Conservation (phyloP, 768 basidiomycete genomes). For the Strobilomyces dryophilus region DNA sequence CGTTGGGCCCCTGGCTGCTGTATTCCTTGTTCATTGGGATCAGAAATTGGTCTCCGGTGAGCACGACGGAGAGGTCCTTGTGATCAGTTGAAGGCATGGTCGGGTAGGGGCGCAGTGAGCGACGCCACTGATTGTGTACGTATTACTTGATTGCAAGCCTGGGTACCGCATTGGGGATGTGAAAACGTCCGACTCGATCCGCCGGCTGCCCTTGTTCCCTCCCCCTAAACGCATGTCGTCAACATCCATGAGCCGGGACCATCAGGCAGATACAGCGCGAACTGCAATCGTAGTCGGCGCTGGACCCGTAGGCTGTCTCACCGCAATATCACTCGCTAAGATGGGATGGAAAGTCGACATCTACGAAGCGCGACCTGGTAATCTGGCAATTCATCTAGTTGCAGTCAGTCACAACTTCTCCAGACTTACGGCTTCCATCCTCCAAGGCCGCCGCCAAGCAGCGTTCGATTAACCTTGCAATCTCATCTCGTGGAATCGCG, state of each 20-base stretch:
- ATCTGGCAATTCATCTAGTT: conserved; percentile 13
- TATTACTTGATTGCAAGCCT: conserved; percentile 13
- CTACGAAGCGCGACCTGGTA: conserved; percentile 79
- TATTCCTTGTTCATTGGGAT: conserved; percentile 53
- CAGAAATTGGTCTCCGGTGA: conserved; percentile 51
- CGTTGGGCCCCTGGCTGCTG: conserved; percentile 38
- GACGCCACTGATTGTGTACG: conserved; percentile 6
- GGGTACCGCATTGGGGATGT: conserved; percentile 11
- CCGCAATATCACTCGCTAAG: conserved; percentile 81
- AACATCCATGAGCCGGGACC: conserved; percentile 13
- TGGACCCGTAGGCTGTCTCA: conserved; percentile 92
- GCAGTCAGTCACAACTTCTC: conserved; percentile 12
- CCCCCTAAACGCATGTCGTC: not conserved
- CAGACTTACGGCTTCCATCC: conserved; percentile 72
- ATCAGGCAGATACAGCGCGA: conserved; percentile 16
- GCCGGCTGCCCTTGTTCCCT: not conserved
- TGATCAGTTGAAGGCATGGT: conserved; percentile 15
- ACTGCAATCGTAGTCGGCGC: conserved; percentile 77
- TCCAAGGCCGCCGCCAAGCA: conserved; percentile 64
- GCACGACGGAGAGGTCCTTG: conserved; percentile 24
- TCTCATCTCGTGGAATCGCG: conserved; percentile 89
- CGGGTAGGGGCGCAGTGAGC: not conserved
- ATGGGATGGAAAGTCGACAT: conserved; percentile 81
- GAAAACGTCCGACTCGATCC: not conserved
- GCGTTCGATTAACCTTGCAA: conserved; percentile 94